Evolutionary conservation across 345 rosid species (phyloP), one percentile per base, ranked within the genome.

Genomic region (Toxicodendron radicans): DNA sequence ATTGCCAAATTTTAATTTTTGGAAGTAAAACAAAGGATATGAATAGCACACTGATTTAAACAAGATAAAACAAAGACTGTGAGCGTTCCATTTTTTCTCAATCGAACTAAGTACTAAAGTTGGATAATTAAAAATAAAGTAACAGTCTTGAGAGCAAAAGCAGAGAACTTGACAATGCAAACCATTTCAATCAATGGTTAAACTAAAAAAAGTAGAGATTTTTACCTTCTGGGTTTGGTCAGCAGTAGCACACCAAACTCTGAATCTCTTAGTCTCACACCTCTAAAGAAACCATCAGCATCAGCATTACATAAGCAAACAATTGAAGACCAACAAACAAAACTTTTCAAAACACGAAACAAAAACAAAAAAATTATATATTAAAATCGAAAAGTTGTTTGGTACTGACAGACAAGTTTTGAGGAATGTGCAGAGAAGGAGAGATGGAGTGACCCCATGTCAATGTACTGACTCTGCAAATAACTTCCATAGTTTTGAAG

Each of bases 371-470:
- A 12, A 24, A 59, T 21, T 21, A 49, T 58, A 43, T 27, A 27
- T 27, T 27, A 27, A 49, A 35, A 27, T 59, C 45, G 51, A 58
- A 18, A 11, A 18, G 57, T 52, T 12, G 10, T 7, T 38, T 6
- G 43, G 61, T 21, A 75, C 79, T 67, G 66, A 89, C 89, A 10
- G 87, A 64, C 73, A 79, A 79, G 16, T 81, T 21, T 7, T 72
- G 85, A 79, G 80, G 78, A 82, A 79, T 66, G 64, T 58, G 74
- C 56, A 83, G 77, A 35, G 84, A 72, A 64, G 87, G 78, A 76
- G 92, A 82, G 62, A 85, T 30, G 62, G 90, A 83, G 61, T 76
- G 82, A n/a, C 83, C 78, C 90, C 88, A 82, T 51, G 94, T 85
- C 51, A 90, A 82, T 67, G 89, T 84, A 79, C 77, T 70, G 38